Evolutionary conservation across 441 rosid genomes (phyloP).

Genomic region (Eutrema salsugineum): DNA sequence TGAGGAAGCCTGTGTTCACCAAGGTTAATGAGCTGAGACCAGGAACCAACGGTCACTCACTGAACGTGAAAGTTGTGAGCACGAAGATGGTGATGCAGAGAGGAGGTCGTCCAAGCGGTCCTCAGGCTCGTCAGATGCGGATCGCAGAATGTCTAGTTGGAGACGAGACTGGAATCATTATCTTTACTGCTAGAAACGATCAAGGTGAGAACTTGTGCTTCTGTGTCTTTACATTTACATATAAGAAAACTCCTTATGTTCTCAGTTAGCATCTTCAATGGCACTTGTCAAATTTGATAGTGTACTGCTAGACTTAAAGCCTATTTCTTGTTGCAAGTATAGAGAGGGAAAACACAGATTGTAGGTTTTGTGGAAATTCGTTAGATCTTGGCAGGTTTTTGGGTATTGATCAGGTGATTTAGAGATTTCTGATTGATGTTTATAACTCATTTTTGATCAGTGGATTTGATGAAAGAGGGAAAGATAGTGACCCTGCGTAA

Average conservation of each 20-base stretch:
- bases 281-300: not conserved
- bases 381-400: not conserved
- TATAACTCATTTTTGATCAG: conserved; percentile 24
- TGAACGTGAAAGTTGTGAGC: conserved; percentile 75
- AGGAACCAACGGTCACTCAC: conserved; percentile 72
- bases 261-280: not conserved
- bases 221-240: not conserved
- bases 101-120: conserved; percentile 65
- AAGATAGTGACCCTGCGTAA: conserved; percentile 41
- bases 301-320: not conserved
- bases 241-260: not conserved
- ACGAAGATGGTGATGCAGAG: conserved; percentile 79
- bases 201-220: conserved; percentile 51
- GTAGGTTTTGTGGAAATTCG: not conserved
- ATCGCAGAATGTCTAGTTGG: conserved; percentile 88
- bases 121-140: conserved; percentile 79
- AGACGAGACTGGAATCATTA: conserved; percentile 85
- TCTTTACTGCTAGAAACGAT: conserved; percentile 86
- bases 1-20: conserved; percentile 83
- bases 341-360: not conserved
- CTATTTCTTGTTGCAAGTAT: not conserved
- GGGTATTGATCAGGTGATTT: not conserved
- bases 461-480: conserved; percentile 73
- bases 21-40: conserved; percentile 89
- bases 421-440: not conserved